phyloP scores from a whole-genome alignment of 768 basidiomycete species.

The Suillus discolor region DNA sequence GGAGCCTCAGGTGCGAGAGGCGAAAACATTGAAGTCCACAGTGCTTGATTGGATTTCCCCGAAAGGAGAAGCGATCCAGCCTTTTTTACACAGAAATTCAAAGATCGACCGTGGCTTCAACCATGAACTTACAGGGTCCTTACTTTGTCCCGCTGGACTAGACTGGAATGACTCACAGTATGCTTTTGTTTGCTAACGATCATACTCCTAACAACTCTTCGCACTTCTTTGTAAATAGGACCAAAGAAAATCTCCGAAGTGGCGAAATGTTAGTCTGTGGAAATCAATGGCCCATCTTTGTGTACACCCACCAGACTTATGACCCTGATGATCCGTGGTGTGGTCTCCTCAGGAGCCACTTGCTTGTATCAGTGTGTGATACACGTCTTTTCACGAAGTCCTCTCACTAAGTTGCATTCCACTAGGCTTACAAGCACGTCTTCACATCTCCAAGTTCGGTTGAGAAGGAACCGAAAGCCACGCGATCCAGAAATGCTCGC shows the following conservation, averaged over 20 bases:
- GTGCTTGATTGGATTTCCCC: background rate
- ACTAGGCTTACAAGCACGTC: too few relatives aligned
- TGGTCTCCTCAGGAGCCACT: conserved; percentile 22
- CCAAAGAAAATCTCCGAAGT: conserved; percentile 12
- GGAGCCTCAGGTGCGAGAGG: background rate
- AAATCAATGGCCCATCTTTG: conserved; percentile 21
- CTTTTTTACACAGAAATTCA: background rate
- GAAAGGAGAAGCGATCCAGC: background rate
- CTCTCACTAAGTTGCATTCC: too few relatives aligned
- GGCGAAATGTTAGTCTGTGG: conserved; percentile 2
- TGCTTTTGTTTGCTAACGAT: background rate
- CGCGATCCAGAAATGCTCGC: too few relatives aligned
- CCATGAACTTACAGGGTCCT: background rate
- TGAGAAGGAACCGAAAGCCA: too few relatives aligned
- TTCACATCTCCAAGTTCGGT: too few relatives aligned
- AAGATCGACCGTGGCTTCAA: background rate
- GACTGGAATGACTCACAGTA: background rate
- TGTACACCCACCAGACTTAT: conserved; percentile 19
- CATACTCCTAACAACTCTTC: background rate
- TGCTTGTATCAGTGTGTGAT: conserved; percentile 25
- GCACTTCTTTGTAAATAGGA: background rate
- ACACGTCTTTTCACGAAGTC: too few relatives aligned
- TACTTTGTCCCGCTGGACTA: background rate
- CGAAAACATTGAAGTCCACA: background rate
- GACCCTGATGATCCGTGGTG: conserved; percentile 21